Evolutionary conservation across 306 rosid genomes (phyloP), one percentile per base, ranked within the genome.

Genomic region (Citrullus mucosospermus): DNA sequence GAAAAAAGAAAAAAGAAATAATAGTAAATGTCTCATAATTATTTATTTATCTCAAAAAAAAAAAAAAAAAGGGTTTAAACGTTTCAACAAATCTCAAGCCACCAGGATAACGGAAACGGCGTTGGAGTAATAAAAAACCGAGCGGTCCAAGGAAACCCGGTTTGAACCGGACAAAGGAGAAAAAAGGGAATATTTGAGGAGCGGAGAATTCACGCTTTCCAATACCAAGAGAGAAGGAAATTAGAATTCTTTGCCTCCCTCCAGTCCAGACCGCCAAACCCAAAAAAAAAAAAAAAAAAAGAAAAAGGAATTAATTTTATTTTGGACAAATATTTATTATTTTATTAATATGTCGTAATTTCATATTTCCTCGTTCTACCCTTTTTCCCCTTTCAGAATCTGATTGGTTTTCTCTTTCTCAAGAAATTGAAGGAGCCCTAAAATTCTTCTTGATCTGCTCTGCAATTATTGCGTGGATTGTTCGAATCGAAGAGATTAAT

Each of bases 191-290:
- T 85, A 81, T 84, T 77, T 85, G 78, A 54, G 67, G n/a, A 65
- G 69, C 77, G 75, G 77, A 77, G 88, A 72, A 75, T 80, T 86
- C 93, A 82, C 93, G 85, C 85, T 78, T 89, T 80, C 81, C 81
- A 8, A 78, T 78, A 58, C 78, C 71, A 13, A 38, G 46, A 55
- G 58, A 36, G 63, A 48, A 53, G 30, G 46, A 39, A 56, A 54
- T 51, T 74, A 80, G 84, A 89, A 90, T 89, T 88, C 96, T 83
- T 93, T 89, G 73, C 93, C 88, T 87, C 89, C 84, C 11, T 2
- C 54, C 54, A 48, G 38, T 2, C 54, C 54, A 48, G 38, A 80
- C 88, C 80, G 67, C 67, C n/a, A 75, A 67, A 18, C 5, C n/a
- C 16, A 58, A 58, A 25, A 58, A n/a, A 41, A 39, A 44, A 51